Base-by-base conservation (phyloP, 2,329 filamentous ascomycete species). In the Coniella vitis region DNA sequence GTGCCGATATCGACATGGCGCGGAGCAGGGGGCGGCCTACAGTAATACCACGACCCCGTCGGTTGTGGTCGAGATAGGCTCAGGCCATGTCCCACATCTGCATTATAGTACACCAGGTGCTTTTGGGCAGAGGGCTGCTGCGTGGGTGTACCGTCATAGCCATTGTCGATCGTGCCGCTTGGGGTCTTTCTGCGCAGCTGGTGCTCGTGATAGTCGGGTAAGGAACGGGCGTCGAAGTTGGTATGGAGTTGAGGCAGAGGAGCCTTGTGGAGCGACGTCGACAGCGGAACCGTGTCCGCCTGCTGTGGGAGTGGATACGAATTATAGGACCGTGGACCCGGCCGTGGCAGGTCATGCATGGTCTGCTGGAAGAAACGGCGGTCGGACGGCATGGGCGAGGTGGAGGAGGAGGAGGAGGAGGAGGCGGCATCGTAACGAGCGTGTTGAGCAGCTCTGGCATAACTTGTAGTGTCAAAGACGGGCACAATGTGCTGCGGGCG, bases 181-280 rank as follows among this genome's bases (percentile, higher is more conserved):
- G 91, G 93, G 8, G 91, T 97, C 67, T 97, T 97, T 56, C 91
- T 81, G 56, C 91, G 82, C 49, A 96, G 73, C 58, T 88, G 86
- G 65, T 95, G 83, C 64, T 95, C 89, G 47, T 67, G 63, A 48
- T 67, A 64, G 4, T 70, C 67, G 25, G 55, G 44, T 7, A 47
- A 42, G 12, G 59, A 54, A 8, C 44, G 32, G 19, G 21, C 21
- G 3, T 31, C 22, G 13, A 53, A 29, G 22, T 53, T 53, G 34
- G 51, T 53, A 12, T 45, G 35, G 31, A 53, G 47, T 12, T 47
- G 45, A 9, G 34, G 47, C 34, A 48, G 48, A 36, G 35, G 49
- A 10, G 43, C 40, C 35, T 36, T 53, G 44, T 51, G 47, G 47
- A 42, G 17, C 7, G 40, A 17, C 12, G 40, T 21, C 10, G 40